These are phyloP conservation scores for Dactylella cylindrospora DNA, from an alignment of 2,329 filamentous ascomycete genomes.

Conservation along the genomic window DNA sequence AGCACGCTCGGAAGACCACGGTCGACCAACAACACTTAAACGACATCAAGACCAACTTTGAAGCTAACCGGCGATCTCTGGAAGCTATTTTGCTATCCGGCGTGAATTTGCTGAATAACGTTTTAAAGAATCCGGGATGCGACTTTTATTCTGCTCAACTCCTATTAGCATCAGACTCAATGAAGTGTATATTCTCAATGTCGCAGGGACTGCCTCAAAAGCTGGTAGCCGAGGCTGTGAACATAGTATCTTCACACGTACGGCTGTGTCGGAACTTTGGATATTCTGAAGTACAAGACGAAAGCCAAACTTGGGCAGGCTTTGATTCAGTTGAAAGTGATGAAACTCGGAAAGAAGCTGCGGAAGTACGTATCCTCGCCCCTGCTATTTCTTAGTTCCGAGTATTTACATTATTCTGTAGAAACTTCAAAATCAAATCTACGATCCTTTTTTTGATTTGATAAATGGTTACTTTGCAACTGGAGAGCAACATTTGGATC, in stretches of 20 bases:
- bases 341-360: constrained; percentile 44
- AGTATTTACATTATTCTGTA: constrained; percentile 3
- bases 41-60: constrained; percentile 5
- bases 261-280: constrained; percentile 45
- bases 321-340: constrained; percentile 52
- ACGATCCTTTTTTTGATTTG: constrained; percentile 42
- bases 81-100: constrained; percentile 14
- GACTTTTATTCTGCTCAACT: constrained; percentile 25
- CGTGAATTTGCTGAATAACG: constrained; percentile 5
- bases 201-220: constrained; percentile 44
- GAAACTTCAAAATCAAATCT: constrained; percentile 49
- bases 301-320: constrained; percentile 63
- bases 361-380: constrained; percentile 36
- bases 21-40: constrained; percentile 12
- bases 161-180: not conserved
- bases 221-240: constrained; percentile 46
- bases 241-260: constrained; percentile 42
- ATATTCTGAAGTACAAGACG: constrained; percentile 54
- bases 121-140: constrained; percentile 15
- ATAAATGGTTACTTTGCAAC: constrained; percentile 35
- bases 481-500: constrained; percentile 19
- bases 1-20: constrained; percentile 10
- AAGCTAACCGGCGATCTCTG: constrained; percentile 5
- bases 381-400: not conserved
- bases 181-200: constrained; percentile 22